phyloP scores from a whole-genome alignment of 495 filamentous ascomycete genomes.

The Neurospora intermedia region DNA sequence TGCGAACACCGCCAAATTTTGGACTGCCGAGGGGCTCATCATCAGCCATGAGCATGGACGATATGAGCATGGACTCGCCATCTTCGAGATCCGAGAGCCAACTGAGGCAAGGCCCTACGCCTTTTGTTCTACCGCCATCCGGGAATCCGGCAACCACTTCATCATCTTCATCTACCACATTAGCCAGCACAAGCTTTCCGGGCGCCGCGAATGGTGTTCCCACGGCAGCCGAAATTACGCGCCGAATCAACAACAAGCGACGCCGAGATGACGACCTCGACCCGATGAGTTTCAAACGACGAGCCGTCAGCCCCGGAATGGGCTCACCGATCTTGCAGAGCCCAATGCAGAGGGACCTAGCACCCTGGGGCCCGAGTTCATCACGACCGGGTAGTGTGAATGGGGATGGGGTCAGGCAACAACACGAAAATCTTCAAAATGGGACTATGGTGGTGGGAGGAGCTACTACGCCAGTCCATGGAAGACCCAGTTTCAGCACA shows the following conservation, averaged over 20 bases:
- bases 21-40: slow-evolving; percentile 45
- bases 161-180: neutral
- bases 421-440: slow-evolving; percentile 16
- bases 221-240: slow-evolving; percentile 55
- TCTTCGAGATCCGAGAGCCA: slow-evolving; percentile 29
- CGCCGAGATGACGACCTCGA: slow-evolving; percentile 89
- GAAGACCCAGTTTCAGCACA: neutral
- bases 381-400: slow-evolving; percentile 50
- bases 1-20: slow-evolving; percentile 48
- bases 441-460: slow-evolving; percentile 9
- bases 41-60: slow-evolving; percentile 54
- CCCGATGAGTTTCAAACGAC: slow-evolving; percentile 77
- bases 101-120: slow-evolving; percentile 5
- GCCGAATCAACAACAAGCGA: slow-evolving; percentile 61
- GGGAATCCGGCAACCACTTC: neutral
- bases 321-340: slow-evolving; percentile 84
- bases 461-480: neutral
- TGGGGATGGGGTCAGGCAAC: slow-evolving; percentile 34
- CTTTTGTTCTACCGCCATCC: neutral
- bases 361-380: slow-evolving; percentile 50
- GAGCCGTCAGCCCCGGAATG: slow-evolving; percentile 87
- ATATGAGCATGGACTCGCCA: slow-evolving; percentile 66
- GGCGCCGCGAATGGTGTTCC: slow-evolving; percentile 36
- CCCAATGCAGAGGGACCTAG: slow-evolving; percentile 56
- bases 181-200: slow-evolving; percentile 18